Base-by-base conservation (phyloP, 1,139 yeast genomes). In the Taiozyma onychis region DNA sequence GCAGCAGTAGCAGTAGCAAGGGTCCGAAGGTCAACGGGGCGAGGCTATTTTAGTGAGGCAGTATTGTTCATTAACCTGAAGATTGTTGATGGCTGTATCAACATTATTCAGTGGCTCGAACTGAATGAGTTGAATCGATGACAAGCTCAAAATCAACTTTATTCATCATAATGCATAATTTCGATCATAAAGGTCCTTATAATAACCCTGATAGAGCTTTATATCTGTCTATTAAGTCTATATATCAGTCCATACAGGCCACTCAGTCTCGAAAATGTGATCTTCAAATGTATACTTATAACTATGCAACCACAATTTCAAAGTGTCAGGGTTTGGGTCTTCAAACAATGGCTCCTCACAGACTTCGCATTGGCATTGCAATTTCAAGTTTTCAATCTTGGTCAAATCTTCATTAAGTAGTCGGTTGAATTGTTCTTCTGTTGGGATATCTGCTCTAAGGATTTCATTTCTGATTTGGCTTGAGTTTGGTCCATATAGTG, bases 171-270 rank as follows among this genome's bases (percentile, higher is more conserved):
- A 24, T 24, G 26, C 26, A 24, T 24, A 24, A 24, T 24, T 24
- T 24, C 26, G 7, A 6, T 24, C 6, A 24, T 7, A 24, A 24
- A 24, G 26, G 26, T 24, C 26, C 6, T 24, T 7, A 24, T 24
- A 24, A 24, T 24, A 2, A 24, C 26, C 7, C 30, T 9, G 30
- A 27, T 9, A 27, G 30, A 27, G 8, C 14, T 27, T 27, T 27
- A 27, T 27, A 27, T 27, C 5, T 24, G 7, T 24, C 26, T 24
- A 24, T 24, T 24, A 24, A 24, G 26, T 2, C 37, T 45, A 48
- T 10, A 49, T 54, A 18, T 51, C 21, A 21, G 46, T 43, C 98
- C 98, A 91, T 9, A 76, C 79, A 0, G 98, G 98, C 46, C 80
- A 70, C 6, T 77, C 79, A 0, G 97, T 88, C 54, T 80, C 75